Evolutionary conservation across 2,329 filamentous ascomycete species (phyloP), one percentile per base, ranked within the genome.

Genomic region (Domatiomyces globalis): DNA sequence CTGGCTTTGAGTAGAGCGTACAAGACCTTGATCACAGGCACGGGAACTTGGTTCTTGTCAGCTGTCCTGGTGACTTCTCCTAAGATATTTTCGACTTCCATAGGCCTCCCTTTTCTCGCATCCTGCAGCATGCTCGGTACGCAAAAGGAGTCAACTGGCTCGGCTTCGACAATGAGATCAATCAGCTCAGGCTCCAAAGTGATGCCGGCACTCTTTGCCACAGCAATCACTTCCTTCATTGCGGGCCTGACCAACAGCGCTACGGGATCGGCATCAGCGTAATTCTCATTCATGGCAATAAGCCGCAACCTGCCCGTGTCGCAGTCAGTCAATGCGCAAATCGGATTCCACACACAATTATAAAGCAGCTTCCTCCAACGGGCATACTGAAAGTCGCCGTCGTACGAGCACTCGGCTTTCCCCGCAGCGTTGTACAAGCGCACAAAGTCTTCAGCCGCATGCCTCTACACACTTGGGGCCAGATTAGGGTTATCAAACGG

Each of bases 121-220:
- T 80, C 77, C 53, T 73, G 70, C 15, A 70, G 65, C 76, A 79
- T 79, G 56, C 74, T 77, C 0, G 76, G 77, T 54, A 68, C 66
- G 54, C 76, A 68, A 42, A 70, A 72, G 44, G 70, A 69, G n/a
- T 60, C 58, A 45, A 72, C 62, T 0, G 74, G 73, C 64, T 80
- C 75, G 42, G 67, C 60, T n/a, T 69, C 63, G 43, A 80, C 73
- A 57, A 73, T 69, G 1, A 58, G 53, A 15, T 75, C 67, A 25
- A 69, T 62, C 43, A 81, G 72, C 56, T 68, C 67, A 0, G 66
- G 67, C 4, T 79, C 61, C 18, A 68, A 60, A 3, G 71, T 60
- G 6, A 70, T 63, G 0, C 75, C 74, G 3, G 58, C 62, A 7
- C 69, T 72, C 36, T 59, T 63, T 7, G 73, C 75, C 20, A 71